Conservation (phyloP, 2,329 filamentous ascomycete genomes). For the Aureobasidium sp. region DNA sequence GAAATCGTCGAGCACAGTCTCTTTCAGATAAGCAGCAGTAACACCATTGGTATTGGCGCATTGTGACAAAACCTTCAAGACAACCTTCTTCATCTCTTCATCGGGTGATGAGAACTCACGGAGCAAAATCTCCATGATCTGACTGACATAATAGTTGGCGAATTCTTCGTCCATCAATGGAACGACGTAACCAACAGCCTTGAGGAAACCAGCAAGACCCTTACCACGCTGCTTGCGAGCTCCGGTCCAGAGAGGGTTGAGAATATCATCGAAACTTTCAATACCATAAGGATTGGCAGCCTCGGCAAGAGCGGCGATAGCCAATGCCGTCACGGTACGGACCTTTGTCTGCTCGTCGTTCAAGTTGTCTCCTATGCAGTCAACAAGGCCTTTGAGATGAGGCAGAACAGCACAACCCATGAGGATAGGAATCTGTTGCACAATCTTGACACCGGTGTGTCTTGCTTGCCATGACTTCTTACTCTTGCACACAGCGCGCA, state of each 20-base stretch:
- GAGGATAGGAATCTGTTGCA: constrained; percentile 95
- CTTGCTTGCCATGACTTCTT: constrained; percentile 99
- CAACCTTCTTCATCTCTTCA: constrained; percentile 99
- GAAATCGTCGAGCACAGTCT: constrained; percentile 90
- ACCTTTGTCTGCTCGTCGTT: constrained; percentile 99
- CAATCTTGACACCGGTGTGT: constrained; percentile 97
- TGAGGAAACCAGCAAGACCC: constrained; percentile 88
- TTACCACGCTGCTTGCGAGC: constrained; percentile 95
- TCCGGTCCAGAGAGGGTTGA: constrained; percentile 95
- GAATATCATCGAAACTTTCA: constrained; percentile 94
- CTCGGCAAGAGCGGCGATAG: constrained; percentile 90
- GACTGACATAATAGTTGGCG: constrained; percentile 95
- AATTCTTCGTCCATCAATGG: constrained; percentile 99
- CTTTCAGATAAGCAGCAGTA: constrained; percentile 88
- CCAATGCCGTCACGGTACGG: constrained; percentile 87
- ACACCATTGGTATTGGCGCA: constrained; percentile 93
- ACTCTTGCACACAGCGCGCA: constrained; percentile 90
- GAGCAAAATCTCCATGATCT: constrained; percentile 97
- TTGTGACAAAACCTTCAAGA: constrained; percentile 93
- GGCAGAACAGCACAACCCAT: constrained; percentile 97
- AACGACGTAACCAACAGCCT: constrained; percentile 96
- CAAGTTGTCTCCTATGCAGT: constrained; percentile 91
- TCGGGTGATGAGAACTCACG: constrained; percentile 95
- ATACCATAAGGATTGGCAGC: constrained; percentile 98
- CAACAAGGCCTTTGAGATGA: constrained; percentile 90